These are phyloP conservation scores for Colletotrichum orbiculare DNA, from an alignment of 2,329 filamentous ascomycete species.

Conservation along the genomic window DNA sequence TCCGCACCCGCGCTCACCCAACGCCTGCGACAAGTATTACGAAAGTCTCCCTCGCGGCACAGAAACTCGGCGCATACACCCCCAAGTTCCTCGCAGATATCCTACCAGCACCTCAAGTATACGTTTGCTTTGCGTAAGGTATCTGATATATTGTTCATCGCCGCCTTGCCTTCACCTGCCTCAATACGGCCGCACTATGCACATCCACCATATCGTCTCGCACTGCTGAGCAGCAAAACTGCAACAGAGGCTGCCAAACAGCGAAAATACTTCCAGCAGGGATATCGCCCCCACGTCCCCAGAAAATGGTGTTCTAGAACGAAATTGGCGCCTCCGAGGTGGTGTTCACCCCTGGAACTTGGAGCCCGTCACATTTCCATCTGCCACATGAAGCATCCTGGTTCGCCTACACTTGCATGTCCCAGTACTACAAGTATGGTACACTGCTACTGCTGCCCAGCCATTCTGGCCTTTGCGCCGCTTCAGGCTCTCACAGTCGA, in stretches of 20 bases:
- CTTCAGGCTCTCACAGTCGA: too few relatives aligned
- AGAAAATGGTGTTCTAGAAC: constrained; percentile 37
- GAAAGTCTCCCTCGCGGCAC: too few relatives aligned
- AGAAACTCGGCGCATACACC: too few relatives aligned
- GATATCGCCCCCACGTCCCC: constrained; percentile 35
- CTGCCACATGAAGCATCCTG: not conserved
- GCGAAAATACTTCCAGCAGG: constrained; percentile 34
- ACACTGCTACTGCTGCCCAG: not conserved
- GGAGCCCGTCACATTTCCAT: constrained; percentile 19
- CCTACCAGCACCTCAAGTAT: too few relatives aligned
- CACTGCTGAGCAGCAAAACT: not conserved
- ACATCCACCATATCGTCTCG: not conserved
- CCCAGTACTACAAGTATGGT: constrained; percentile 2
- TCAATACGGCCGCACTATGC: too few relatives aligned
- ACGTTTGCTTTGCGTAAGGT: too few relatives aligned
- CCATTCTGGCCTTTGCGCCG: not conserved
- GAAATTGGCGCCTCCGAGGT: constrained; percentile 28
- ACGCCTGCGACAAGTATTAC: too few relatives aligned
- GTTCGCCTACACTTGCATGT: not conserved
- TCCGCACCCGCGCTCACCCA: too few relatives aligned
- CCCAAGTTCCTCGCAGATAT: too few relatives aligned
- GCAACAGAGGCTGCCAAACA: constrained; percentile 4
- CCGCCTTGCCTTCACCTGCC: too few relatives aligned
- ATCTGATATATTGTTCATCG: too few relatives aligned
- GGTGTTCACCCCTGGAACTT: constrained; percentile 28